Base-by-base conservation (phyloP, 257 asterid genomes). In the Solanum sitiens region DNA sequence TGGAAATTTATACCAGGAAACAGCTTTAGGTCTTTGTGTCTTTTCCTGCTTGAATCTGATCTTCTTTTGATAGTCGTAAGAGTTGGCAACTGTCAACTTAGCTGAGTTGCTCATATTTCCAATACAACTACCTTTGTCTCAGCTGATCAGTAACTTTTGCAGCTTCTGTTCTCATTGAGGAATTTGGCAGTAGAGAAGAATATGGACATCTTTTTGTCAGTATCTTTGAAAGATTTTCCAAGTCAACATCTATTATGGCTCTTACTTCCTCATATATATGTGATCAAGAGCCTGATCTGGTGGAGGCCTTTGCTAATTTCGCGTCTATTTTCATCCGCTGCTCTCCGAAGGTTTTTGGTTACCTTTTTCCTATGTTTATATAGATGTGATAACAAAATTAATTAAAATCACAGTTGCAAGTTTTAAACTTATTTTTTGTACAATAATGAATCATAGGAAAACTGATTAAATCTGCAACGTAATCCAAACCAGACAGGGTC, bases 271-370 rank as follows among this genome's bases (percentile, higher is more conserved):
- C 99, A 47, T 96, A 95, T 85, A 93, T 96, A 88, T 96, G 99
- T 88, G 99, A 96, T 89, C 98, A 96, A 93, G 99, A 96, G 91
- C 99, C 98, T 30, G 99, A 95, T 92, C 89, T 96, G 91, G 98
- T 94, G 68, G 99, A 96, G 92, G 98, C 99, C 84, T 96, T 95
- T 91, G 87, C 95, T 86, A 93, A 87, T 94, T 95, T 95, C 84
- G 94, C 98, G 40, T 93, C 98, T 87, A 91, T 93, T 73, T 96
- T 91, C 88, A 93, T 95, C 87, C 96, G 95, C 88, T 89, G 92
- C 90, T 94, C 95, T 84, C 91, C 92, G 18, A 93, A 96, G 99
- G 99, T 96, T 91, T 87, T 74, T 84, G 67, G 83, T 65, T 72
- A 2, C 72, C 42, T 87, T 85, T 47, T 90, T 87, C 27, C 90